Evolutionary conservation across 225 moss, liverwort and hornwort genomes (phyloP).

Genomic region (Polytrichum commune): DNA sequence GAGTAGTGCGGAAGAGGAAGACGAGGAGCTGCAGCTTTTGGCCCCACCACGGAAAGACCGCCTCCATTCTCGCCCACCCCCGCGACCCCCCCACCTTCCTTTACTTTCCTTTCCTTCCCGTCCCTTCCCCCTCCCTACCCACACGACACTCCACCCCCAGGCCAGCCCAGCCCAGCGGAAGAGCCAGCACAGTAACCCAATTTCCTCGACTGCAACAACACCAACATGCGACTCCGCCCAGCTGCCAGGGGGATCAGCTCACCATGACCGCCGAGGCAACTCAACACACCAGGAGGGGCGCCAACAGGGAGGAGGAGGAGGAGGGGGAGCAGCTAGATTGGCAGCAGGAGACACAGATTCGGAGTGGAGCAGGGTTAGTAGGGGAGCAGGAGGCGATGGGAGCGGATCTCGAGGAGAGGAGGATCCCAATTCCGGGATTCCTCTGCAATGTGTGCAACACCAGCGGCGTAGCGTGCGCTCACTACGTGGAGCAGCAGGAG

Average conservation of each 20-base stretch:
- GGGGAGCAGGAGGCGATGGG: conserved; percentile 5
- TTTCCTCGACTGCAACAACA: not conserved
- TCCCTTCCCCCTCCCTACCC: not conserved
- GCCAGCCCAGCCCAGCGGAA: not conserved
- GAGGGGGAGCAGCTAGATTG: not conserved
- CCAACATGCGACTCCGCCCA: not conserved
- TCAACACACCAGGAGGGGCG: not conserved
- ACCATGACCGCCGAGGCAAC: not conserved
- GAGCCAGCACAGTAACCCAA: not conserved
- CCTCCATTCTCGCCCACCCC: conserved; percentile 6
- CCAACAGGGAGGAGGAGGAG: not conserved
- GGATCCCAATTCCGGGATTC: not conserved
- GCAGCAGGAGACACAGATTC: not conserved
- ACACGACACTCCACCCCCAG: conserved; percentile 1
- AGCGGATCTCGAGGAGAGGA: conserved; percentile 2
- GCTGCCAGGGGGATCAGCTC: not conserved
- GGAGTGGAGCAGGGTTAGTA: not conserved
- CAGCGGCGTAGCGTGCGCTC: not conserved
- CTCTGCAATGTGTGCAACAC: conserved; percentile 3
- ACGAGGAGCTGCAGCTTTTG: conserved; percentile 3
- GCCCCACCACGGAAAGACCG: conserved; percentile 6
- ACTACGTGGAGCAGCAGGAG: not conserved
- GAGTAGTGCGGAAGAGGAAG: not conserved
- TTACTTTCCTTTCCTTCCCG: not conserved
- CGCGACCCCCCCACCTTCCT: not conserved